Percentiles rank a stretch among this genome's conserved stretches.
Evolutionary conservation across 352 stramenopile genomes (phyloP).

Genomic region (Nothophytophthora sp.): DNA sequence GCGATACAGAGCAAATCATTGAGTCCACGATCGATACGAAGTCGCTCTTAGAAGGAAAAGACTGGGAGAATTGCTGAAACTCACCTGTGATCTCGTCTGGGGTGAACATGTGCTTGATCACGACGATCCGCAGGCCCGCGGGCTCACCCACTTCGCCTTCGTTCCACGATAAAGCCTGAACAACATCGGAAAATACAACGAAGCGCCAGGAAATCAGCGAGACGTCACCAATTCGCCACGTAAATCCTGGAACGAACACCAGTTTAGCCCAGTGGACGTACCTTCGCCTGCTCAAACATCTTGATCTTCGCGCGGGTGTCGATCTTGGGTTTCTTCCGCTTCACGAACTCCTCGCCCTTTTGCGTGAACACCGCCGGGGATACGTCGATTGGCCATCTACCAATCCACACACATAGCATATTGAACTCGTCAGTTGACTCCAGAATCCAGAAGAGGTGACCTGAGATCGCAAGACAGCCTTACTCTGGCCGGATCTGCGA

Average conservation of each 20-base stretch:
- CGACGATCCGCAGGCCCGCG: conserved; percentile 94
- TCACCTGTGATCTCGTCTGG: conserved; percentile 84
- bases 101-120: conserved; percentile 97
- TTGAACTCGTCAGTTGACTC: neutral
- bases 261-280: conserved; percentile 29
- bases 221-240: conserved; percentile 21
- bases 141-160: conserved; percentile 92
- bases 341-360: conserved; percentile 79
- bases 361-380: conserved; percentile 88
- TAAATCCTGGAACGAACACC: neutral
- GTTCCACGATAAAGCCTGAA: conserved; percentile 93
- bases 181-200: conserved; percentile 20
- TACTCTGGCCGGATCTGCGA: conserved; percentile 83
- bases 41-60: too few relatives aligned
- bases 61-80: too few relatives aligned
- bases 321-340: conserved; percentile 81
- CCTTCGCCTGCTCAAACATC: conserved; percentile 85
- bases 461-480: neutral
- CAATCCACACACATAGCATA: neutral
- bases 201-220: neutral
- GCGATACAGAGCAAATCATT: neutral
- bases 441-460: conserved; percentile 4
- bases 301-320: conserved; percentile 87
- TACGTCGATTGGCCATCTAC: conserved; percentile 72
- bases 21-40: neutral